Evolutionary conservation across 148 eudicot genomes (phyloP), one percentile per base, ranked within the genome.

Genomic region (Nyssa sinensis): DNA sequence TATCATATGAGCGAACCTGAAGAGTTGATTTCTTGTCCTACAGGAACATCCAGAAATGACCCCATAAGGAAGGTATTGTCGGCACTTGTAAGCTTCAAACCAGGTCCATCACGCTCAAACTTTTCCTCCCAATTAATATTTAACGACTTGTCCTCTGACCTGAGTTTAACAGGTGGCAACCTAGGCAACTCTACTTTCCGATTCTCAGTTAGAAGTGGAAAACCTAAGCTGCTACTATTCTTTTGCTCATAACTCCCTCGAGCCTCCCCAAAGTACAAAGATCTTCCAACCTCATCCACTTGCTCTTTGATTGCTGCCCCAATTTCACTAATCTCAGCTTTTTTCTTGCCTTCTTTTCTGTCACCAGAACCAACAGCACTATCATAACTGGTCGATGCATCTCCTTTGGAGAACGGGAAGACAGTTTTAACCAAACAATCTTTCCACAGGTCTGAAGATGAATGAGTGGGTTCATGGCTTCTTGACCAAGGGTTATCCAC

Each of bases 11-110:
- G 37, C 88, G 70, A 75, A 95, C 99, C 98, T 89, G 91, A 65
- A 75, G 87, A 70, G 83, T 59, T 87, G 71, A 91, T 85, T 80
- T 96, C 98, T 84, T 96, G 98, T 69, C 99, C 99, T 71, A 96
- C 84, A 32, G 99, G 99, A 73, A 96, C 92, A 81, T 96, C 97
- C 77, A 96, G 89, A 86, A 85, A 95, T 51, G 99, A 93, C 41
- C 99, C 98, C 24, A 96, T 85, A 68, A 86, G 94, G 77, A 80
- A 89, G 21, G 86, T 58, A 75, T 67, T 87, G 74, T 96, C 99
- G 74, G 87, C 81, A 75, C 81, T 75, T 62, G 71, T 64, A 41
- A 82, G 71, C 85, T 88, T 96, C 74, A 87, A 84, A 71, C 82
- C 80, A 73, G 85, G 75, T 57, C 80, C 94, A 83, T 93, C 94